Evolutionary conservation across 306 rosid genomes (phyloP), one percentile per base, ranked within the genome.

Genomic region (Comarum palustre): DNA sequence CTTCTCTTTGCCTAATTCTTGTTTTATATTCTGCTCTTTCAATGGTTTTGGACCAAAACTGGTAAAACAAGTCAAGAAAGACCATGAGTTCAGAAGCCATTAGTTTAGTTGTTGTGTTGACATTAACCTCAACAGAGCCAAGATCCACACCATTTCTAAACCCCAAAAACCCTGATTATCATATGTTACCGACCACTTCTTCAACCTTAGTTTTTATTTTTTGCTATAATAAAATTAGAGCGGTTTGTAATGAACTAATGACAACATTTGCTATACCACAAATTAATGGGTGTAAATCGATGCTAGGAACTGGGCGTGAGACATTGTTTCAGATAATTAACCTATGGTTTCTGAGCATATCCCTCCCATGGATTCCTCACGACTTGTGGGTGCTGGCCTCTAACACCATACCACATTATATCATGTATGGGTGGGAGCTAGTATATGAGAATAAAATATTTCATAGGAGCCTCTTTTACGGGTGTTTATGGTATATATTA

Each of bases 291-390:
- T 34, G 29, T 42, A 46, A 32, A 42, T 19, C n/a, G 58, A 13
- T 19, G 27, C 16, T n/a, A 51, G 13, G 32, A 16, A 12, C 22
- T 24, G 50, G 41, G 6, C 38, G 38, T 1, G 70, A 62, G 24
- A 76, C 66, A 79, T 17, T 34, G 11, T 48, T 57, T 43, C 60
- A 15, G 17, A 60, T 19, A 29, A 11, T 0, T 2, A n/a, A 1
- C 38, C 0, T 27, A 58, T 47, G 38, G 61, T 70, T 22, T 68
- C 66, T 42, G 68, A 54, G 11, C 36, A 13, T 11, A 27, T 60
- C 22, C 73, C 79, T n/a, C n/a, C n/a, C n/a, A 19, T 54, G 59
- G 74, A 72, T 45, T 61, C 72, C 64, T 73, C 72, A 4, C 36
- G 51, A 52, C 11, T 46, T 36, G 68, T 58, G 72, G 77, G 29